Evolutionary conservation across 257 asterid species (phyloP), one percentile per base, ranked within the genome.

Genomic region (Gynochthodes officinalis): DNA sequence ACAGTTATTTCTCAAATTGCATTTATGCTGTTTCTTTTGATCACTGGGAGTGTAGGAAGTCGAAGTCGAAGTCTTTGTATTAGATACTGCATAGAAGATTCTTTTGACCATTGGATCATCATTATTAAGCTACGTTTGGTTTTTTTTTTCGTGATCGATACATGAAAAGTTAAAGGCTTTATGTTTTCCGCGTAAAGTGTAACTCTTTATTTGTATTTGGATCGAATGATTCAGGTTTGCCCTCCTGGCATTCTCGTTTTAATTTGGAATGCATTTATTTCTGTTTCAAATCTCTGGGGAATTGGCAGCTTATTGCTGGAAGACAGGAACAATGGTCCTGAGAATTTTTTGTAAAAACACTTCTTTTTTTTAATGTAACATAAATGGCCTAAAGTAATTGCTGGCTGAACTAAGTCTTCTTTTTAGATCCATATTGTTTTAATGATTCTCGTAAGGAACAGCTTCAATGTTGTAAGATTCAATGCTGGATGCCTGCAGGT

Each of bases 391-490:
- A 28, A n/a, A 53, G 15, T 52, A 35, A 28, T 50, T 46, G 44
- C 58, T 19, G 25, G 21, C 37, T 9, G 79, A 50, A 35, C 32
- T 11, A 57, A 13, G 37, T 7, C 25, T 25, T 44, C 37, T 37
- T 23, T 44, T 65, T 74, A 28, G n/a, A 9, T 55, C 7, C 33
- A 28, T 46, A 16, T n/a, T n/a, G 30, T 33, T 23, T 67, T 14
- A 28, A 67, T 23, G 46, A 58, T 58, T 67, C 35, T 75, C 57
- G 58, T 21, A 9, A 67, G 37, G n/a, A 59, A 13, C 48, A 69
- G 66, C 49, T 50, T 65, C 35, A 73, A 59, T 74, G 72, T 82
- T 71, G 84, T 84, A 89, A 78, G 81, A 72, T 61, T 73, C 84
- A 61, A 69, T 80, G 80, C 46, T 58, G 33, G 68, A 42, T 75